Evolutionary conservation across 495 filamentous ascomycete species (phyloP), one percentile per base, ranked within the genome.

Genomic region (Aspergillus wentii): DNA sequence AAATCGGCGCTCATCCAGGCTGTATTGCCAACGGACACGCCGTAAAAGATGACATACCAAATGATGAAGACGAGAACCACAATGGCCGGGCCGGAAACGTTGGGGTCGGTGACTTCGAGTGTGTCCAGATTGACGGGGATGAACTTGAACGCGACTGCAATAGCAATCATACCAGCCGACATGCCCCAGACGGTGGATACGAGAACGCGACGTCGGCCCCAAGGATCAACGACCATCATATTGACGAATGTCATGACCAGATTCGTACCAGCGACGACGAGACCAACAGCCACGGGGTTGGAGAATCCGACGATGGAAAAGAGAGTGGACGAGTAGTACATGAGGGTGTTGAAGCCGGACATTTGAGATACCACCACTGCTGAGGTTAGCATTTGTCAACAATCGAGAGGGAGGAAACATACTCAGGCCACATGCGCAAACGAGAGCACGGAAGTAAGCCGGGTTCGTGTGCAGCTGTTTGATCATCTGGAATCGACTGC

Each of bases 191-290:
- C 57, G n/a, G 72, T 75, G 35, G 49, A 54, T 11, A 78, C 49
- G 2, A 77, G 51, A 18, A 79, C 59, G 3, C 60, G 53, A n/a
- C 75, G 47, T 10, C 75, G 63, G 9, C 75, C 72, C 25, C 74
- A 43, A 8, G 51, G 49, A 41, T 78, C 74, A 4, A 78, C 61
- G 10, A 70, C 26, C 45, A 68, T 51, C 45, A 78, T 58, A 41
- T 73, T 76, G 28, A 74, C 58, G 19, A 62, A 60, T 2, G 68
- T 75, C 53, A 78, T 72, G 36, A 75, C 39, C 40, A 77, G 72
- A 41, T 75, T 79, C 4, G 71, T 71, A 1, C 56, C 74, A 14
- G 71, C 71, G 21, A 77, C 62, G 21, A 73, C 64, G 5, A 66
- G 57, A 3, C 70, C 69, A 2, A 78, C 72, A 2, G 71, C 71